A percentile compares a stretch with the other conserved stretches of the same genome.
Evolutionary conservation across 352 stramenopile species (phyloP).

Genomic region (Phytopythium oedochilum): DNA sequence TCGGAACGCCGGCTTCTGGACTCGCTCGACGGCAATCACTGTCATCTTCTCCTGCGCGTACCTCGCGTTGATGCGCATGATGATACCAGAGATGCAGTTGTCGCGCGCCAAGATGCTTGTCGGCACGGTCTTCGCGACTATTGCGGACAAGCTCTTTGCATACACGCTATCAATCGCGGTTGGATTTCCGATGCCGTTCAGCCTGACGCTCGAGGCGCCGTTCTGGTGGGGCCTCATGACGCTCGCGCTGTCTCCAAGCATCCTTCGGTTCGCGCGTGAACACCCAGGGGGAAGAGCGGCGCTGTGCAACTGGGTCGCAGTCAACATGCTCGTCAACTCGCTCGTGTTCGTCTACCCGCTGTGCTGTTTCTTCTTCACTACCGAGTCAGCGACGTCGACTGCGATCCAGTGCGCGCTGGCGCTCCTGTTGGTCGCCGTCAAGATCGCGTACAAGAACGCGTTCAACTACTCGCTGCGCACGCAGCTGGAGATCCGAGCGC

Average conservation of each 20-base stretch:
- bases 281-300: conserved; percentile 4
- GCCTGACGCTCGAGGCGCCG: conserved; percentile 9
- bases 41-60: conserved; percentile 5
- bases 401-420: conserved; percentile 10
- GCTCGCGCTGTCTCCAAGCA: neutral
- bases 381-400: neutral
- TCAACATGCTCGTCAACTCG: conserved; percentile 4
- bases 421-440: conserved; percentile 21
- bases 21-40: conserved; percentile 4
- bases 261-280: neutral
- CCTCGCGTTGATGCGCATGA: conserved; percentile 7
- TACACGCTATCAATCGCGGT: conserved; percentile 6
- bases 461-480: conserved; percentile 11
- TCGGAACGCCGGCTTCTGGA: conserved; percentile 10
- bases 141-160: neutral
- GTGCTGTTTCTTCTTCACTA: conserved; percentile 16
- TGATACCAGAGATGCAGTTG: conserved; percentile 8
- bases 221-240: conserved; percentile 10
- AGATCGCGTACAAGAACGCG: conserved; percentile 25
- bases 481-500: conserved; percentile 18
- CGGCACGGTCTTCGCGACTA: conserved; percentile 5
- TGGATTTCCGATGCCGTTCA: conserved; percentile 12
- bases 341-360: conserved; percentile 15
- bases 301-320: conserved; percentile 1
- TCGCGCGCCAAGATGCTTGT: conserved; percentile 4